Evolutionary conservation across 352 stramenopile species (phyloP), one percentile per base, ranked within the genome.

Genomic region (Phytophthora sp.): DNA sequence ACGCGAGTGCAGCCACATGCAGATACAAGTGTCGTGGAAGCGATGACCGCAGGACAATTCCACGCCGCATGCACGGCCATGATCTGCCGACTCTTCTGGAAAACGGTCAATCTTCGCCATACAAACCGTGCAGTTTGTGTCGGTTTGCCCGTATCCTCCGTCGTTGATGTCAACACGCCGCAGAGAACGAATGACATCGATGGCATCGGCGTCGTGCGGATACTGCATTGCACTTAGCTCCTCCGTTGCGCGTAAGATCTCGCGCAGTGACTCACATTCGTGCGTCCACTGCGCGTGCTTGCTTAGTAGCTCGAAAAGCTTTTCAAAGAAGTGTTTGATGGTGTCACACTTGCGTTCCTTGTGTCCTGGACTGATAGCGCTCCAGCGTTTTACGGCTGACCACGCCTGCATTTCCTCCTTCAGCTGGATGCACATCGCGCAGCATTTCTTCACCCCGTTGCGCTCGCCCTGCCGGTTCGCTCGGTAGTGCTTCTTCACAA

Each of bases 21-120:
- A 89, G 30, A 92, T 77, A 54, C 84, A 92, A 18, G 79, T 77
- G 54, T 92, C 84, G 48, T 92, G 84, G 69, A 91, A 92, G n/a
- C 62, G 64, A 52, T 92, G 84, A 43, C 84, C 84, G 49, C 84
- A 92, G 12, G 59, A 39, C 6, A 92, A 59, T 23, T 67, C 43
- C 5, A 72, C 57, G 9, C 56, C 63, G n/a, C 49, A 68, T 2
- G 44, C 30, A 6, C 50, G 45, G 2, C 65, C 65, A 30, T 46
- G 35, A 20, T 71, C 62, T 23, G 42, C 23, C 8, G 35, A 63
- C 35, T 48, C 39, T 17, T 67, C 50, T 10, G 45, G 27, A 10
- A 43, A 34, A 13, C 9, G 12, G 26, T 30, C 32, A 26, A 82
- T 66, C 7, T 31, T 69, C 31, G 57, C 53, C n/a, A 92, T 64